Evolutionary conservation across 2,329 filamentous ascomycete genomes (phyloP), one percentile per base, ranked within the genome.

Genomic region (Fusarium concolor): DNA sequence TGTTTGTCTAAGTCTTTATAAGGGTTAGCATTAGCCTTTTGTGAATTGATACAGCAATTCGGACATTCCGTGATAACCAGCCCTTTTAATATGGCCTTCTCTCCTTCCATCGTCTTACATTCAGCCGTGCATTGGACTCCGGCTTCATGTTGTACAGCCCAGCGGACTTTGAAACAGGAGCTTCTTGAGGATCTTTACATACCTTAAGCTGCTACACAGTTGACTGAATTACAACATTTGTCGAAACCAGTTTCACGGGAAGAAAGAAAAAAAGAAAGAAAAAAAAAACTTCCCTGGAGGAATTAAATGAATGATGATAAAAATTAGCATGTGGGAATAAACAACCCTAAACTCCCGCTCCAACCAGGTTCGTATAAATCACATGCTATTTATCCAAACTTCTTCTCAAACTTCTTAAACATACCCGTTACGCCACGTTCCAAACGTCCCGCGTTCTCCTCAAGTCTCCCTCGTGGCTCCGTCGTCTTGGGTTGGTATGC

Each of bases 341-440:
- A 22, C 28, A 58, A 24, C 17, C 44, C 53, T 31, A 57, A 67
- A 68, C 66, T 63, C 66, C 66, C 47, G 43, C 62, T 53, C 41
- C 51, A 38, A 37, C 50, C 59, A 58, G 43, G n/a, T 41, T 35
- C 17, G 28, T 12, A 24, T 22, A 39, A 41, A 24, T 33, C 41
- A 31, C 24, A 51, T 39, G 10, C 12, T 24, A 24, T 56, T 77
- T 72, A 88, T 0, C 84, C 85, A 79, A 90, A 89, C 76, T 88
- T 91, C 87, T 92, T 93, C 81, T 94, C 91, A 78, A 94, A 85
- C 80, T 90, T 92, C 85, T 90, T 93, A 68, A 94, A 78, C 82
- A 93, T 90, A 9, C 89, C 88, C 28, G 87, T 86, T 6, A 93
- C 86, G 2, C 90, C 89, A 76, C 88, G 89, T 80, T 94, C 91